These are phyloP conservation scores for Xylaria flabelliformis DNA, from an alignment of 495 filamentous ascomycete genomes.

Conservation along the genomic window DNA sequence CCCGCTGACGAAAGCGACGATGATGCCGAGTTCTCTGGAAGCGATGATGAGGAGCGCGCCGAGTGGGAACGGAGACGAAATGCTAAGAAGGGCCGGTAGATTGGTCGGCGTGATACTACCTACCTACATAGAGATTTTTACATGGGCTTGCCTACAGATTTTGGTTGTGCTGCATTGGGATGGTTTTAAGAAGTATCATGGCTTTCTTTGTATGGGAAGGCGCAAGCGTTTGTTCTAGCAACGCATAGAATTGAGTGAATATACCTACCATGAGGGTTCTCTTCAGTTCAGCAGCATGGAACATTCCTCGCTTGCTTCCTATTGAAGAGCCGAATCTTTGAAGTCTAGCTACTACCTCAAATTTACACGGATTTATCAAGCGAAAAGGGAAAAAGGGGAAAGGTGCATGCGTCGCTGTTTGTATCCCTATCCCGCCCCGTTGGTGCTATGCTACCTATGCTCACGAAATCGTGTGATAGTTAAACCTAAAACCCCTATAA, in stretches of 20 bases:
- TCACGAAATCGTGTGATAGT: neutral
- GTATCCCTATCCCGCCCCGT: neutral
- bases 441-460: neutral
- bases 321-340: neutral
- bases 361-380: neutral
- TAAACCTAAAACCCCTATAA: neutral
- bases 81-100: slow-evolving; percentile 45
- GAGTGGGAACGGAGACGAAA: slow-evolving; percentile 57
- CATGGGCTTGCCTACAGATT: slow-evolving; percentile 1
- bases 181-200: neutral
- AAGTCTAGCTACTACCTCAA: neutral
- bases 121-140: neutral
- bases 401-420: neutral
- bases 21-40: slow-evolving; percentile 59
- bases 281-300: neutral
- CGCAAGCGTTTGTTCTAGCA: slow-evolving; percentile 16
- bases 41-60: slow-evolving; percentile 58
- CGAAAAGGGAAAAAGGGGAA: neutral
- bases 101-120: neutral
- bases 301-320: neutral
- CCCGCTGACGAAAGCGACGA: slow-evolving; percentile 43
- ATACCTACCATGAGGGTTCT: slow-evolving; percentile 1
- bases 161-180: neutral
- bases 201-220: neutral
- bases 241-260: slow-evolving; percentile 18